Evolutionary conservation across 2,329 filamentous ascomycete species (phyloP), one percentile per base, ranked within the genome.

Genomic region (Epichloe hybrida): DNA sequence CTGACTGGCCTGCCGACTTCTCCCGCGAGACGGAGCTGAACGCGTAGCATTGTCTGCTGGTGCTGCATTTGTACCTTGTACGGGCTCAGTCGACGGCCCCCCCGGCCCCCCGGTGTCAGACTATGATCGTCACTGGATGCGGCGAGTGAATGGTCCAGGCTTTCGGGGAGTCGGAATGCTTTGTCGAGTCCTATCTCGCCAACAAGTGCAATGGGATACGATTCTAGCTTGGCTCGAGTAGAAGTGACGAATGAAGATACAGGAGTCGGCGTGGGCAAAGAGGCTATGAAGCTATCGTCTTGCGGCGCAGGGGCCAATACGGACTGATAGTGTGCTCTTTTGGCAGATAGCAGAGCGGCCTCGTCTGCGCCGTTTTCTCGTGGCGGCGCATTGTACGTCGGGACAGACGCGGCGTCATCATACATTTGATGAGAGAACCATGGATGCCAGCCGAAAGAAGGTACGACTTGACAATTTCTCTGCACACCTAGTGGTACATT

Each of bases 381-480:
- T 11, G 47, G 20, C 5, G 49, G 23, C 12, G 43, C 9, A 4
- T 65, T 62, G 52, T 69, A 74, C 0, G 69, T 72, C 35, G 64
- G 61, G 45, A 60, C 58, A 34, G 62, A 34, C 38, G 61, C 62
- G 20, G 62, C 64, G 63, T 87, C 80, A 59, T 83, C 76, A 61
- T 81, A 88, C 59, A 93, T 74, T 56, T 87, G 81, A 63, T 91
- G 74, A 1, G 86, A 84, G 65, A 90, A 91, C 87, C 87, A 93
- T 1, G 87, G 87, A 62, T 93, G 87, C 85, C 86, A 90, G 20
- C 87, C 87, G 66, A 90, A 91, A n/a, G 81, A 80, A 0, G 87
- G 84, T 4, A 91, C 59, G 48, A 73, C 58, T 21, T 50, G 54
- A 52, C 54, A 57, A 37, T 49, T 41, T 15, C 46, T 42, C 21